These are phyloP conservation scores for Pseudopithomyces maydicus DNA, from an alignment of 2,329 filamentous ascomycete species.

Conservation along the genomic window DNA sequence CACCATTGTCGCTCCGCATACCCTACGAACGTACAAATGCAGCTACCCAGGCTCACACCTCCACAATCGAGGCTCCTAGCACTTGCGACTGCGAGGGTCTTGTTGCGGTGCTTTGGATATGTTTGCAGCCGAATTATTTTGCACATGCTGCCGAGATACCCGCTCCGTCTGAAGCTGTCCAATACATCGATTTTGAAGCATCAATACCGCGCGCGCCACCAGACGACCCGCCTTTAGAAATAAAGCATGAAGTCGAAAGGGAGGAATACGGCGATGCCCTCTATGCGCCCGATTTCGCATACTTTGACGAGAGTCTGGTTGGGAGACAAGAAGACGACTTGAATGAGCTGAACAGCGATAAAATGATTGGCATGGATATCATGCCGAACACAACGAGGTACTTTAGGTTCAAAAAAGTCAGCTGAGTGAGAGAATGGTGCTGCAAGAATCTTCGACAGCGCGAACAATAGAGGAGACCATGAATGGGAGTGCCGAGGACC, in stretches of 20 bases:
- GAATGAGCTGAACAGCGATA: constrained; percentile 67
- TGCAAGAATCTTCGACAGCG: constrained; percentile 33
- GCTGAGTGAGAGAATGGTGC: constrained; percentile 44
- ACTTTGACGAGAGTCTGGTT: constrained; percentile 67
- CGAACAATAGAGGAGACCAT: constrained; percentile 18
- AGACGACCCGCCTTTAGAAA: constrained; percentile 49
- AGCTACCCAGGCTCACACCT: constrained; percentile 63
- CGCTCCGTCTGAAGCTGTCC: constrained; percentile 14
- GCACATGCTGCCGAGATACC: constrained; percentile 66
- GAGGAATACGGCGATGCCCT: constrained; percentile 36
- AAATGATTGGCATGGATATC: constrained; percentile 64
- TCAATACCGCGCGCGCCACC: constrained; percentile 50
- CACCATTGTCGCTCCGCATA: constrained; percentile 8
- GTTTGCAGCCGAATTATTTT: constrained; percentile 59
- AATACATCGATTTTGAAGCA: constrained; percentile 17
- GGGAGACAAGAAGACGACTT: constrained; percentile 61
- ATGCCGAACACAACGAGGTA: constrained; percentile 65
- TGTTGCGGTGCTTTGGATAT: constrained; percentile 64
- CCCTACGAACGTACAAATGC: constrained; percentile 30
- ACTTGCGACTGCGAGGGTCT: constrained; percentile 65
- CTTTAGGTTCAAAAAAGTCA: constrained; percentile 67
- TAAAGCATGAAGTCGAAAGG: constrained; percentile 34
- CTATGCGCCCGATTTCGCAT: constrained; percentile 67
- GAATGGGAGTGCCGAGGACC: neutral
- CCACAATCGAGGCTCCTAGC: constrained; percentile 75